phyloP scores from a whole-genome alignment of 768 basidiomycete species.

The Clitopilus hobsonii region DNA sequence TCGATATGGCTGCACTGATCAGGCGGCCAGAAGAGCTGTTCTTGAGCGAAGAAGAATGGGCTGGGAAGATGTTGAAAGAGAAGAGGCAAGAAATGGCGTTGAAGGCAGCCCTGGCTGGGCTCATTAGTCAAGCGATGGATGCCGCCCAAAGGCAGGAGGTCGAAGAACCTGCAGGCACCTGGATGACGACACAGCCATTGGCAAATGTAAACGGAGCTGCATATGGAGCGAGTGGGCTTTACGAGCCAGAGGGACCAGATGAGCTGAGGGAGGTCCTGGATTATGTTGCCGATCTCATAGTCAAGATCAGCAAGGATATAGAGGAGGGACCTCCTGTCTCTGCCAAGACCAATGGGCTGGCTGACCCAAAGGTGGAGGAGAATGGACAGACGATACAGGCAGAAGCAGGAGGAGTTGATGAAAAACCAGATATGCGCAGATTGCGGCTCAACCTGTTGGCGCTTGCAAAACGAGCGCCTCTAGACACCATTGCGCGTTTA shows the following conservation, averaged over 20 bases:
- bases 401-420: conserved; percentile 13
- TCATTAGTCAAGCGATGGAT: background rate
- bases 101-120: conserved; percentile 7
- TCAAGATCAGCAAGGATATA: conserved; percentile 32
- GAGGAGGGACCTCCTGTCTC: conserved; percentile 7
- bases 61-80: conserved; percentile 37
- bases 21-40: conserved; percentile 42
- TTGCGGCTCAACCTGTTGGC: conserved; percentile 73
- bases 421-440: conserved; percentile 49
- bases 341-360: background rate
- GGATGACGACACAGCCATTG: background rate
- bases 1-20: conserved; percentile 51
- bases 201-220: background rate
- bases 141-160: background rate
- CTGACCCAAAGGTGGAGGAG: background rate
- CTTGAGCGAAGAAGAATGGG: conserved; percentile 49
- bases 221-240: conserved; percentile 7
- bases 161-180: background rate
- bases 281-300: conserved; percentile 51
- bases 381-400: conserved; percentile 1
- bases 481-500: conserved; percentile 63
- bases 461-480: conserved; percentile 70
- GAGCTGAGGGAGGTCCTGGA: conserved; percentile 54
- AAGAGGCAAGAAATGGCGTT: conserved; percentile 15
- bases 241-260: conserved; percentile 38